These are phyloP conservation scores for Pythium apleroticum DNA, from an alignment of 352 stramenopile species.

Conservation along the genomic window DNA sequence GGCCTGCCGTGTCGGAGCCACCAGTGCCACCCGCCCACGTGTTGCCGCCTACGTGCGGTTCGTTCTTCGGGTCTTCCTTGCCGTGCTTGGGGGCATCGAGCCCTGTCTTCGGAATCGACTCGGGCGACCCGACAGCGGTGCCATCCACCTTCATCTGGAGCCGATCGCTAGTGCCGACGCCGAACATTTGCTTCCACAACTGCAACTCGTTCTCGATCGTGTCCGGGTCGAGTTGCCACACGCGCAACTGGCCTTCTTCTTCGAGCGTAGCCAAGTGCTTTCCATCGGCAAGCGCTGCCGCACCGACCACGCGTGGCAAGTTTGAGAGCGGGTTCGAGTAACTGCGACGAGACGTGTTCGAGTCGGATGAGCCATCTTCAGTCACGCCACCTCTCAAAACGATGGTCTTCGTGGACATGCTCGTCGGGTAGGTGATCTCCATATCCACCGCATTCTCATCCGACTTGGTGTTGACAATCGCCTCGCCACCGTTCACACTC, in stretches of 20 bases:
- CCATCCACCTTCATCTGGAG: conserved; percentile 59
- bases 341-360: background rate
- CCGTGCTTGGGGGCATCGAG: conserved; percentile 89
- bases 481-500: conserved; percentile 22
- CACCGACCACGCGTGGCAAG: conserved; percentile 40
- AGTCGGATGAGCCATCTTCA: background rate
- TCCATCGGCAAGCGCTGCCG: conserved; percentile 33
- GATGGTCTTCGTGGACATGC: conserved; percentile 42
- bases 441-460: conserved; percentile 22
- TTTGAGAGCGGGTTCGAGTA: conserved; percentile 6
- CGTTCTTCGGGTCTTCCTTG: conserved; percentile 94
- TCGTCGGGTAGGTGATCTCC: conserved; percentile 22
- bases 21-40: conserved; percentile 93
- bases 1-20: conserved; percentile 90
- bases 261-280: conserved; percentile 57
- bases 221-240: conserved; percentile 63
- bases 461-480: conserved; percentile 24
- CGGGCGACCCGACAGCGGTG: conserved; percentile 25
- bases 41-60: conserved; percentile 94
- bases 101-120: conserved; percentile 67
- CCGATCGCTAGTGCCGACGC: conserved; percentile 21
- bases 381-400: conserved; percentile 23
- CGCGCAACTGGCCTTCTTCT: conserved; percentile 47
- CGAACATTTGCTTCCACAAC: conserved; percentile 75
- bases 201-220: conserved; percentile 45